These are phyloP conservation scores for Candida albicans DNA, from an alignment of 1,139 yeast species.

Conservation along the genomic window DNA sequence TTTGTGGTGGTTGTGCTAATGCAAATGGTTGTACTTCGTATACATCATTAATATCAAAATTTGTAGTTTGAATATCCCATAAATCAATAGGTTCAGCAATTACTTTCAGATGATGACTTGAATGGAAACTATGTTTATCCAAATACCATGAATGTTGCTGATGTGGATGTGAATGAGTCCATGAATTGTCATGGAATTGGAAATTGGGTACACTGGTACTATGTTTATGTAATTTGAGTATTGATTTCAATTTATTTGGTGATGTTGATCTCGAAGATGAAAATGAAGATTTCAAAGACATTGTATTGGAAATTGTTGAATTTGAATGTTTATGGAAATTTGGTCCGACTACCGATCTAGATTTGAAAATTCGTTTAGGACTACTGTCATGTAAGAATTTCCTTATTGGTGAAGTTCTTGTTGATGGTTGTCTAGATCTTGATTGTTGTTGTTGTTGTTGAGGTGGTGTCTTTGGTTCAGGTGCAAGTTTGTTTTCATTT, in stretches of 20 bases:
- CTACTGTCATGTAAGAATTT: constrained; percentile 31
- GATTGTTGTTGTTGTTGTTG: constrained; percentile 13
- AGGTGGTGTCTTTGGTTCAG: constrained; percentile 9
- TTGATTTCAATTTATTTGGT: constrained; percentile 27
- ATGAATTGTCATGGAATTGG: background rate
- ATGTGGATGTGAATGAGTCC: constrained; percentile 2
- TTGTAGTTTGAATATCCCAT: constrained; percentile 40
- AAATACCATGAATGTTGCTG: background rate
- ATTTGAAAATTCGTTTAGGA: constrained; percentile 31
- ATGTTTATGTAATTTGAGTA: constrained; percentile 17
- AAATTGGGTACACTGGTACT: constrained; percentile 14
- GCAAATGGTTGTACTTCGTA: too few species aligned
- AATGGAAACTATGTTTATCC: constrained; percentile 3
- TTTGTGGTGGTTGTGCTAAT: too few species aligned
- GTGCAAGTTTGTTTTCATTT: background rate
- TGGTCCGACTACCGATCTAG: constrained; percentile 10
- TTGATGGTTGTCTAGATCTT: constrained; percentile 7
- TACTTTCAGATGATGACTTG: constrained; percentile 5
- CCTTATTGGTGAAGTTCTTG: constrained; percentile 32
- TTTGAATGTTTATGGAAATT: constrained; percentile 26
- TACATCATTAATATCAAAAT: constrained; percentile 30
- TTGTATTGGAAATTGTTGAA: constrained; percentile 31
- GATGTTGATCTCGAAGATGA: constrained; percentile 35
- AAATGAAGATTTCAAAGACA: constrained; percentile 29
- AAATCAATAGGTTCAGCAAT: constrained; percentile 24